A percentile compares a stretch with the other conserved stretches of the same genome.
Evolutionary conservation across 2,329 filamentous ascomycete species (phyloP).

Genomic region (Penicillium sp.): DNA sequence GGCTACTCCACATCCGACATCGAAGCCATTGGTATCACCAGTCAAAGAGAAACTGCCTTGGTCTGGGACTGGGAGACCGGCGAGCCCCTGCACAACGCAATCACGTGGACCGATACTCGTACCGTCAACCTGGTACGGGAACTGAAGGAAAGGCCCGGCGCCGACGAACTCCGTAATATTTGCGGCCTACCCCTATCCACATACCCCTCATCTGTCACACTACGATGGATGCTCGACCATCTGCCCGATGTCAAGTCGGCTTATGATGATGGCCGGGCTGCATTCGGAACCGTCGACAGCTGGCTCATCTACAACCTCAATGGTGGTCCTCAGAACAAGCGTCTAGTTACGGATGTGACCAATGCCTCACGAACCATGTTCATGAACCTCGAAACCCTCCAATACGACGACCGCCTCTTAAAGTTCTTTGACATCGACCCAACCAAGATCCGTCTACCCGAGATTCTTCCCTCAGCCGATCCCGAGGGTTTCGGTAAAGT

Average conservation of each 20-base stretch:
- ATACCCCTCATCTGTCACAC: conserved; percentile 81
- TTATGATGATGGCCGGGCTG: conserved; percentile 71
- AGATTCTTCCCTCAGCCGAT: conserved; percentile 79
- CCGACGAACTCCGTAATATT: conserved; percentile 66
- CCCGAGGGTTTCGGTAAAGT: conserved; percentile 69
- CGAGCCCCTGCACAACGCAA: conserved; percentile 76
- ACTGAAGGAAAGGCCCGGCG: conserved; percentile 64
- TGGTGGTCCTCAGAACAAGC: conserved; percentile 63
- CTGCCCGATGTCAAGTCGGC: conserved; percentile 66
- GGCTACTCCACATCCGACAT: conserved; percentile 69
- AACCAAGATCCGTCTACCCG: conserved; percentile 71
- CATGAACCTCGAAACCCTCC: conserved; percentile 77
- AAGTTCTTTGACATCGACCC: conserved; percentile 75
- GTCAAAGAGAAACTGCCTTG: conserved; percentile 84
- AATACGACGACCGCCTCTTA: conserved; percentile 76
- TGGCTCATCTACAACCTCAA: conserved; percentile 85
- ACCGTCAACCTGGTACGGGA: conserved; percentile 74
- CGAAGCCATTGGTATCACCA: conserved; percentile 78
- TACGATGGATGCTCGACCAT: conserved; percentile 78
- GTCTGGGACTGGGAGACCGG: conserved; percentile 82
- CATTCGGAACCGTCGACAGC: conserved; percentile 83
- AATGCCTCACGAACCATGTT: conserved; percentile 94
- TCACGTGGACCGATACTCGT: conserved; percentile 87
- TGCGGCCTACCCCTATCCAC: conserved; percentile 84
- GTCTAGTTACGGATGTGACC: conserved; percentile 80